Evolutionary conservation across 2,329 filamentous ascomycete species (phyloP).

Genomic region (Aspergillaceae sp.): DNA sequence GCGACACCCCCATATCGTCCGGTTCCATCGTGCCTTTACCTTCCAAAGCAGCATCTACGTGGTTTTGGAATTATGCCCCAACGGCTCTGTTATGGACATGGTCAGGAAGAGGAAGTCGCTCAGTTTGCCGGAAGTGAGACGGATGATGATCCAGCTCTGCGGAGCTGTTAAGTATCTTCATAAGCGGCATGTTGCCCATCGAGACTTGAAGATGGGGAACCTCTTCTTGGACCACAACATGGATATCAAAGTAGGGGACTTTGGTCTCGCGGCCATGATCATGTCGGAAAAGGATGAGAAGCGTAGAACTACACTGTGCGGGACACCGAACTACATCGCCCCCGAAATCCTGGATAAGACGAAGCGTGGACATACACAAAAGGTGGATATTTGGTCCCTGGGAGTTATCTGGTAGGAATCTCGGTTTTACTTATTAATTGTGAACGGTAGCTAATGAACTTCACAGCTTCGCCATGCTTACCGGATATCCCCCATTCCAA

Average conservation of each 20-base stretch:
- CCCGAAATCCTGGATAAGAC: constrained; percentile 93
- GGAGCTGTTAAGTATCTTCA: constrained; percentile 98
- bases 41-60: constrained; percentile 86
- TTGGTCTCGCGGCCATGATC: constrained; percentile 84
- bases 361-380: constrained; percentile 90
- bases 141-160: constrained; percentile 88
- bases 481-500: constrained; percentile 93
- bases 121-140: constrained; percentile 86
- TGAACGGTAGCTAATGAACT: constrained; percentile 12
- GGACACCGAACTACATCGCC: constrained; percentile 96
- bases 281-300: constrained; percentile 82
- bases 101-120: constrained; percentile 84
- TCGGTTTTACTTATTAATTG: constrained; percentile 1
- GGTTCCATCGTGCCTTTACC: constrained; percentile 89
- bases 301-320: constrained; percentile 85
- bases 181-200: constrained; percentile 87
- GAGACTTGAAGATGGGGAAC: constrained; percentile 96
- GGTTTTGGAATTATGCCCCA: constrained; percentile 86
- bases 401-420: constrained; percentile 79
- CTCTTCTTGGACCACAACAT: constrained; percentile 89
- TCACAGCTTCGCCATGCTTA: constrained; percentile 81
- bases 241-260: constrained; percentile 98
- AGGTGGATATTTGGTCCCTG: constrained; percentile 96
- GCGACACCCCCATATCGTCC: constrained; percentile 89
- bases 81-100: constrained; percentile 96